A percentile compares a stretch with the other conserved stretches of the same genome.
phyloP scores from a whole-genome alignment of 2,329 filamentous ascomycete species.

The Fusarium globosum region DNA sequence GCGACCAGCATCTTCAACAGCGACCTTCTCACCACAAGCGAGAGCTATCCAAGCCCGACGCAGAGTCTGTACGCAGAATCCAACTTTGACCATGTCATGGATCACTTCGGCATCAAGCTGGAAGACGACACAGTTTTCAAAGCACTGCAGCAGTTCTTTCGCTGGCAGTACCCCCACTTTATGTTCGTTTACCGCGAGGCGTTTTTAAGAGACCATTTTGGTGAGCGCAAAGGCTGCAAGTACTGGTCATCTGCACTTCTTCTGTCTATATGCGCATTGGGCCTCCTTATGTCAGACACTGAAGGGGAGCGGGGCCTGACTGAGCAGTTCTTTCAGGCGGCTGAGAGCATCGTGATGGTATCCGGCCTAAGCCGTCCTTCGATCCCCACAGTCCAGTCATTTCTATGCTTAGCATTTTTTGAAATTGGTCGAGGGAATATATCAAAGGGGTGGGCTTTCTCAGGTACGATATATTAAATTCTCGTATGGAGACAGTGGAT shows the following conservation, averaged over 20 bases:
- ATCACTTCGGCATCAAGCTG: slow-evolving; percentile 9
- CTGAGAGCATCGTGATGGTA: slow-evolving; percentile 4
- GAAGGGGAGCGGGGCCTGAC: background rate
- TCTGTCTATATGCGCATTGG: background rate
- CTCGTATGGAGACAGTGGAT: too few species aligned
- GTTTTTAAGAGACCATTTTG: slow-evolving; percentile 10
- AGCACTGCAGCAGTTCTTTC: slow-evolving; percentile 6
- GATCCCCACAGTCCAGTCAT: background rate
- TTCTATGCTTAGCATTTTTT: background rate
- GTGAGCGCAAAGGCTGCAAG: background rate
- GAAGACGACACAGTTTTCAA: background rate
- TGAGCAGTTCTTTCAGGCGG: background rate
- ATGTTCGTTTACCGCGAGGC: slow-evolving; percentile 8
- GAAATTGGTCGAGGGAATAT: background rate
- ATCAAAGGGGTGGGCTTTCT: slow-evolving; percentile 4
- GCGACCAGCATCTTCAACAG: slow-evolving; percentile 5
- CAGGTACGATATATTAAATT: accelerated
- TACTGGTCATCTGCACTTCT: slow-evolving; percentile 10
- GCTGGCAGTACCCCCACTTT: slow-evolving; percentile 11
- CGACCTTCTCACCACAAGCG: background rate
- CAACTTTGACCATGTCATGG: slow-evolving; percentile 3
- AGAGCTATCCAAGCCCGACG: background rate
- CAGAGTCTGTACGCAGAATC: background rate
- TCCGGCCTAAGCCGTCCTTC: background rate
- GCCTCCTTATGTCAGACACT: background rate